These are phyloP conservation scores for Scedosporium aurantiacum DNA, from an alignment of 2,329 filamentous ascomycete species.

Conservation along the genomic window DNA sequence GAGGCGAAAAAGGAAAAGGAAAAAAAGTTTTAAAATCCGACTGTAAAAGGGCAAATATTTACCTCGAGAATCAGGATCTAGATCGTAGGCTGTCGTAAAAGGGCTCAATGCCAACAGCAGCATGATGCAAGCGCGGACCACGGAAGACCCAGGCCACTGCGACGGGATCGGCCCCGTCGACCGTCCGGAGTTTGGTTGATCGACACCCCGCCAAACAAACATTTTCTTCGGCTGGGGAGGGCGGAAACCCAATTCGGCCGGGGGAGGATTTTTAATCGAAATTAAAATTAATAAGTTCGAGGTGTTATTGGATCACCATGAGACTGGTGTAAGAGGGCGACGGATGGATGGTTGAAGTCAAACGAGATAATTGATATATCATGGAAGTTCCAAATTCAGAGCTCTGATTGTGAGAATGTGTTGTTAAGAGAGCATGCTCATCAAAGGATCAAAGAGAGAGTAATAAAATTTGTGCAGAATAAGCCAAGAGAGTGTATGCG, in stretches of 20 bases:
- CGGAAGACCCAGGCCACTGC: neutral
- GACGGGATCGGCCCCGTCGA: neutral
- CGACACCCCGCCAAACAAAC: neutral
- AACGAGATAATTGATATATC: neutral
- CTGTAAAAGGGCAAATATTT: neutral
- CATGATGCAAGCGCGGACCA: conserved; percentile 12
- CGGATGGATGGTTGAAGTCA: neutral
- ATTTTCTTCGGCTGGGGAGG: neutral
- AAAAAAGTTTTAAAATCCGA: neutral
- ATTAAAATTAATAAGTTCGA: neutral
- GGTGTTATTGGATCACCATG: neutral
- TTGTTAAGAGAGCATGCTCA: too few species aligned
- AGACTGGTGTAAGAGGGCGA: neutral
- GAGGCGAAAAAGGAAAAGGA: neutral
- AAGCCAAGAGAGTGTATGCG: too few species aligned
- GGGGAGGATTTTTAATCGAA: neutral
- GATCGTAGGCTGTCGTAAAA: conserved; percentile 21
- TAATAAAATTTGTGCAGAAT: too few species aligned
- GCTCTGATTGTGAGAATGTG: too few species aligned
- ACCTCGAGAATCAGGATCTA: conserved; percentile 27
- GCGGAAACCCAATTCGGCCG: neutral
- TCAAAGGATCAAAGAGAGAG: too few species aligned
- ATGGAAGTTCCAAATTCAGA: neutral
- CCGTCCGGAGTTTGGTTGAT: neutral
- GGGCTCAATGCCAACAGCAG: conserved; percentile 16